Base-by-base conservation (phyloP, 495 filamentous ascomycete genomes). In the Paragyromitra xinjiangensis region DNA sequence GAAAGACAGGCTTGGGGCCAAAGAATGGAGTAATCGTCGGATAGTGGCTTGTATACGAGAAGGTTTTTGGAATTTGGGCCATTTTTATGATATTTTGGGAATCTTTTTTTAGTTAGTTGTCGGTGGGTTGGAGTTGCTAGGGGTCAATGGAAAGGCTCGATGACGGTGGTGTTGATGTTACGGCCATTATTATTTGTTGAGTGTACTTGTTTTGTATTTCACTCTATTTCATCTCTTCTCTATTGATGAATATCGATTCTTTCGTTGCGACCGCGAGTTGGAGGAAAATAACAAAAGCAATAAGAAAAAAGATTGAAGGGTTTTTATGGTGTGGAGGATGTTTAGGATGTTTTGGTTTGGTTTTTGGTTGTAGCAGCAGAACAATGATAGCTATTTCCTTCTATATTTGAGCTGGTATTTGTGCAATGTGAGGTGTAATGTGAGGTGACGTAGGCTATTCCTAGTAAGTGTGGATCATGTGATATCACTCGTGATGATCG, bases 1-100 rank as follows among this genome's bases (percentile, higher is more conserved):
- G 88, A 89, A 75, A 84, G 85, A 48, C 84, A 84, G 77, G 86
- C 83, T 1, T 89, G 87, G 82, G 84, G 83, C 39, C 78, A 85
- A 39, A 80, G 73, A 55, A 59, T 59, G 22, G 50, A 62, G 39
- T 64, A 66, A 34, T 64, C 22, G 11, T 2, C 19, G 45, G 50
- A 22, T 12, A 14, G 22, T 48, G 22, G 44, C 4, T 34, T 73
- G 34, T 73, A 8, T 29, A 37, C n/a, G 26, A 51, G 39, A 1
- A 14, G 9, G 8, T 56, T 71, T 71, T n/a, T 71, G 59, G 44
- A 39, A 22, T 45, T 56, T 39, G 8, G 64, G 14, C 56, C 42
- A 29, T 62, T 64, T 39, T 26, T 53, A 53, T 24, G n/a, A 0
- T 62, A 56, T 45, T 16, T 73, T 73, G 12, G 19, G n/a, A 34